Percentiles rank a stretch among this genome's conserved stretches.
Conservation (phyloP, 2,329 filamentous ascomycete species). For the Chaetoscypha palmicola region DNA sequence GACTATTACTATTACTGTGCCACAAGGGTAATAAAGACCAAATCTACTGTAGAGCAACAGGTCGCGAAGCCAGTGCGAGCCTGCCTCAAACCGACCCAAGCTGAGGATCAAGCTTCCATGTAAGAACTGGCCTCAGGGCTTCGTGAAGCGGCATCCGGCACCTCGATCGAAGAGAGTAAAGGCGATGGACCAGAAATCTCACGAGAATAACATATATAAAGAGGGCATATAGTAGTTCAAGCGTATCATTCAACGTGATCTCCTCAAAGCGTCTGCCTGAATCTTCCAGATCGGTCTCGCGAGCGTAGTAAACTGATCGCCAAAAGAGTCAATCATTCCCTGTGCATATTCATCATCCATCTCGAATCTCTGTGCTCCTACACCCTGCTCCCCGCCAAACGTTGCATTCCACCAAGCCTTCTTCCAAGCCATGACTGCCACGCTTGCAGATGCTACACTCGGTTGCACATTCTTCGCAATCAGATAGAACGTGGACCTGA, state of each 20-base stretch:
- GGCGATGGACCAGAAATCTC: no score
- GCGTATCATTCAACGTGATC: no score
- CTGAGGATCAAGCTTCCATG: constrained; percentile 7
- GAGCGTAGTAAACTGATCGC: constrained; percentile 8
- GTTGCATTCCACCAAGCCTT: no score
- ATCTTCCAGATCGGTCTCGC: constrained; percentile 7
- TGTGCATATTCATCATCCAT: constrained; percentile 6
- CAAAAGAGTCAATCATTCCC: constrained; percentile 11
- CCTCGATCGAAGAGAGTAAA: no score
- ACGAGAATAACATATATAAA: no score
- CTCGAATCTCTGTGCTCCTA: constrained; percentile 1
- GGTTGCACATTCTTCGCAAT: no score
- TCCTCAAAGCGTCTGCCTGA: background rate
- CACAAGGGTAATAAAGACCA: constrained; percentile 12
- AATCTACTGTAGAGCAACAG: constrained; percentile 14
- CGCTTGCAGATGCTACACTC: no score
- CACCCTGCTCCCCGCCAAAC: constrained; percentile 10
- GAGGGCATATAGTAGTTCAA: no score
- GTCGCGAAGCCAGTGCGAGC: constrained; percentile 11
- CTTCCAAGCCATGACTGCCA: no score
- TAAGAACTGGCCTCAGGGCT: no score
- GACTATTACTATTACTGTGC: constrained; percentile 9
- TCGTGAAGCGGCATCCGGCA: no score
- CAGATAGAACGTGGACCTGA: no score
- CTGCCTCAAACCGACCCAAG: constrained; percentile 2